Evolutionary conservation across 164 flowering plant genomes (phyloP).

Genomic region (Vitis amurensis): DNA sequence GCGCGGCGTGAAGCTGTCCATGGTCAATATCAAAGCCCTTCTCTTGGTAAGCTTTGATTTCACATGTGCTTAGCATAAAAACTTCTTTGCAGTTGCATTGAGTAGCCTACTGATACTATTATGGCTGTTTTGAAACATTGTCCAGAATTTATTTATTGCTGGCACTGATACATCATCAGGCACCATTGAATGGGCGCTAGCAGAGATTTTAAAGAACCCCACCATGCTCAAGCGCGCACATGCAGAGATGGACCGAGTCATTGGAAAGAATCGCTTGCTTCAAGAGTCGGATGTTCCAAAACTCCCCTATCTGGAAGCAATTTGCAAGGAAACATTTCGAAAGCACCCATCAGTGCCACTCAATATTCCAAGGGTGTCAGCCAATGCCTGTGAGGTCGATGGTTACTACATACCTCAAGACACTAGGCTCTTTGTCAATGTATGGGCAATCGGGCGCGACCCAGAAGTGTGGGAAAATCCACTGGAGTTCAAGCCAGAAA

Average conservation of each 20-base stretch:
- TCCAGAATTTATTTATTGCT: too few relatives aligned
- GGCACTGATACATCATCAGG: not conserved
- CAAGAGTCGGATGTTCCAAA: not conserved
- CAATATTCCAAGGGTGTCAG: constrained; percentile 27
- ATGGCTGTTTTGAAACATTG: too few relatives aligned
- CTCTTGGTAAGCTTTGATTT: constrained; percentile 28
- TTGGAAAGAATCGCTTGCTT: not conserved
- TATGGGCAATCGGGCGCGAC: constrained; percentile 37
- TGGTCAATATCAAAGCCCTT: constrained; percentile 41
- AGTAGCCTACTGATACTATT: too few relatives aligned
- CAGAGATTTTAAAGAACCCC: not conserved
- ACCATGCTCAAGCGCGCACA: not conserved
- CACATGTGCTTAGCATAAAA: too few relatives aligned
- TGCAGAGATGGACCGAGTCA: not conserved
- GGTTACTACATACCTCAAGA: constrained; percentile 28
- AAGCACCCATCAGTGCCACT: constrained; percentile 36
- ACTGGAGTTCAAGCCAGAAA: constrained; percentile 23
- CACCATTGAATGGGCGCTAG: not conserved
- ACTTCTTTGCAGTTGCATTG: too few relatives aligned
- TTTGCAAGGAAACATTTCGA: constrained; percentile 32
- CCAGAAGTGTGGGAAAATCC: constrained; percentile 35
- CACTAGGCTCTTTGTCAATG: constrained; percentile 26
- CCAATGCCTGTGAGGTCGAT: constrained; percentile 20
- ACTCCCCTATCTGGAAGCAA: constrained; percentile 10
- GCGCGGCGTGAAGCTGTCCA: constrained; percentile 22